Base-by-base conservation (phyloP, 1,139 yeast species). In the Candida dubliniensis region DNA sequence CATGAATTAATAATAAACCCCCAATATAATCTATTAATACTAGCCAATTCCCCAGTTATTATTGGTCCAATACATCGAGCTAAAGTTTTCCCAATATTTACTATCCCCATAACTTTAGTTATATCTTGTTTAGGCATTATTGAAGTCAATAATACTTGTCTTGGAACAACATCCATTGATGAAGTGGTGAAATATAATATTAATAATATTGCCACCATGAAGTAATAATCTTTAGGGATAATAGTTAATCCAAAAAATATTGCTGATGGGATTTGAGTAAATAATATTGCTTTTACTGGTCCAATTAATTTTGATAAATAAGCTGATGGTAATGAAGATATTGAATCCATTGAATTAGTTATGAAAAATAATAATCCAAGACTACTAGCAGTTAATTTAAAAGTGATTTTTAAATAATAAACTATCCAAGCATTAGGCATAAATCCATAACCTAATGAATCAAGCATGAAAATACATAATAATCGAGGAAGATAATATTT, bases 361-460 rank as follows among this genome's bases (percentile, higher is more conserved):
- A 72, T 57, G 56, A 88, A 87, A 61, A 88, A 89, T 50, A 60
- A 71, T 38, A 60, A 41, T 2, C 84, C 84, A 31, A 79, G 55
- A 0, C 67, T 53, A 1, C 76, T 60, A 1, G 83, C 79, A 1
- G 75, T 57, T 10, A 71, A 59, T 2, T 51, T 44, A 46, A 74
- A 78, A 4, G 60, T 56, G 30, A 60, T 61, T 45, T 75, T 75
- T 66, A 88, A 82, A 63, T 87, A 90, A 59, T 84, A 89, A 29
- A 89, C 88, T 41, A 86, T 76, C 96, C 96, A 90, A 1, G 96
- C 86, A 40, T 83, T 73, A 1, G 96, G 84, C 88, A 88, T 85
- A 61, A 89, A 84, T 0, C 96, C 96, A 48, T 83, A 82, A 0
- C 96, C 96, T 43, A 90, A 74, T 0, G 96, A 87, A 61, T 90